These are phyloP conservation scores for Taiwanofungus camphoratus DNA, from an alignment of 1,284 basidiomycete genomes.

Conservation along the genomic window DNA sequence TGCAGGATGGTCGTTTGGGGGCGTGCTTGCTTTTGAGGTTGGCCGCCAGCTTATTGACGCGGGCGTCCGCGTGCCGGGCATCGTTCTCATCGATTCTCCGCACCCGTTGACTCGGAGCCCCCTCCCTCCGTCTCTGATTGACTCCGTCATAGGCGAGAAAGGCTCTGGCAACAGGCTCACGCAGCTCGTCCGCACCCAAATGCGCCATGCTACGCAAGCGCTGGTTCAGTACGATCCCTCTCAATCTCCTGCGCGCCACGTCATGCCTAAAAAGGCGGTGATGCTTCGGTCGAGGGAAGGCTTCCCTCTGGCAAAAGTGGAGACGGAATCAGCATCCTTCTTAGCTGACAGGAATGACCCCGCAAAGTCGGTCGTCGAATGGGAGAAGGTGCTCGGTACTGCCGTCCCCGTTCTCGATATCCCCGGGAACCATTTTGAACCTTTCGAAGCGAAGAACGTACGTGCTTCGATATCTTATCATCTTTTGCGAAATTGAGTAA, in stretches of 20 bases:
- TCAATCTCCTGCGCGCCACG: slow-evolving; percentile 3
- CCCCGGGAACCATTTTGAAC: slow-evolving; percentile 61
- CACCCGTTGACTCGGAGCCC: slow-evolving; percentile 43
- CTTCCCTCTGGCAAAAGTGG: slow-evolving; percentile 9
- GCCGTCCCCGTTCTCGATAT: slow-evolving; percentile 45
- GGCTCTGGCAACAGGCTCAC: slow-evolving; percentile 1
- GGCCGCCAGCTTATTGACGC: slow-evolving; percentile 43
- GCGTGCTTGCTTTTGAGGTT: slow-evolving; percentile 61
- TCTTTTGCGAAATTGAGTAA: neutral
- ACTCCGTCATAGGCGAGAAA: slow-evolving; percentile 18
- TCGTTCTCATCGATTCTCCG: slow-evolving; percentile 65
- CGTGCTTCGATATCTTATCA: slow-evolving; percentile 20
- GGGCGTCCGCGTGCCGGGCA: slow-evolving; percentile 44
- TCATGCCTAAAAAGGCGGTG: slow-evolving; percentile 8
- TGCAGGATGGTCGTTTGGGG: slow-evolving; percentile 74
- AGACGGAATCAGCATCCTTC: slow-evolving; percentile 20
- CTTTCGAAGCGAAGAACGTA: slow-evolving; percentile 51
- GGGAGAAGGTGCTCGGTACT: slow-evolving; percentile 39
- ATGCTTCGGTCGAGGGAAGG: slow-evolving; percentile 20
- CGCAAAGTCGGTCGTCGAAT: slow-evolving; percentile 33
- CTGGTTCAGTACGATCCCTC: slow-evolving; percentile 18
- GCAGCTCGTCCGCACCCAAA: slow-evolving; percentile 16
- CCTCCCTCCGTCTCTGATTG: slow-evolving; percentile 45
- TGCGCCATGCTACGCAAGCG: slow-evolving; percentile 18
- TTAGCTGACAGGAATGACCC: slow-evolving; percentile 40